phyloP scores from a whole-genome alignment of 371 early-diverging fungal species.

The Rhizopus stolonifer region DNA sequence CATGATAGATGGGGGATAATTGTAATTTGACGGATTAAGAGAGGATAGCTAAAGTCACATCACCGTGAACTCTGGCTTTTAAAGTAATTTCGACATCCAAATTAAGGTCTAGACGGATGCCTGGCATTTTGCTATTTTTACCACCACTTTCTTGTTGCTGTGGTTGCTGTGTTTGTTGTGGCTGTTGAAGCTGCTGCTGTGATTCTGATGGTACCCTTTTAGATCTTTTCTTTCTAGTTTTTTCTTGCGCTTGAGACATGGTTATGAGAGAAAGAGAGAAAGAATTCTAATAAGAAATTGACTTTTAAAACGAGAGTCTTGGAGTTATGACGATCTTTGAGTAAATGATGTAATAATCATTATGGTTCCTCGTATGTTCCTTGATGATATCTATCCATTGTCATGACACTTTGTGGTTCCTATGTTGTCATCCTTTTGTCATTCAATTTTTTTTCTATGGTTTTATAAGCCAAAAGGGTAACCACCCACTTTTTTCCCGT shows the following conservation, averaged over 20 bases:
- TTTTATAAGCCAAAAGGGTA: conserved; percentile 8
- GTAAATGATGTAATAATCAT: neutral
- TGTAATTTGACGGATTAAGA: neutral
- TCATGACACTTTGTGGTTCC: no score
- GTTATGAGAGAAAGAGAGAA: neutral
- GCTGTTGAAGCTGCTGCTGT: neutral
- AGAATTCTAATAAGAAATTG: neutral
- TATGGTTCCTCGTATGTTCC: neutral
- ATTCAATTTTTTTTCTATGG: neutral
- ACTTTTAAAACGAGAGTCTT: neutral
- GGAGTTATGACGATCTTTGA: neutral
- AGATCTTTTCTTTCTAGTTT: neutral
- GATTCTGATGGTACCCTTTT: neutral
- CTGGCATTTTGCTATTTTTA: conserved; percentile 19
- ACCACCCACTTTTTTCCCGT: neutral
- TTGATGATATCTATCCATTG: no score
- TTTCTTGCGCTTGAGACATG: neutral
- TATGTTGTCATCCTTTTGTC: conserved; percentile 7
- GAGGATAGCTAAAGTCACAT: conserved; percentile 23
- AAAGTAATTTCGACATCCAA: conserved; percentile 21
- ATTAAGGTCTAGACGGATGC: conserved; percentile 23
- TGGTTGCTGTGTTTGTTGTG: conserved; percentile 7
- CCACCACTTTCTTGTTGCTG: neutral
- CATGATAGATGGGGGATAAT: no score
- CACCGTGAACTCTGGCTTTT: conserved; percentile 27